A percentile compares a stretch with the other conserved stretches of the same genome.
phyloP scores from a whole-genome alignment of 441 rosid genomes.

The Theobroma grandiflorum region DNA sequence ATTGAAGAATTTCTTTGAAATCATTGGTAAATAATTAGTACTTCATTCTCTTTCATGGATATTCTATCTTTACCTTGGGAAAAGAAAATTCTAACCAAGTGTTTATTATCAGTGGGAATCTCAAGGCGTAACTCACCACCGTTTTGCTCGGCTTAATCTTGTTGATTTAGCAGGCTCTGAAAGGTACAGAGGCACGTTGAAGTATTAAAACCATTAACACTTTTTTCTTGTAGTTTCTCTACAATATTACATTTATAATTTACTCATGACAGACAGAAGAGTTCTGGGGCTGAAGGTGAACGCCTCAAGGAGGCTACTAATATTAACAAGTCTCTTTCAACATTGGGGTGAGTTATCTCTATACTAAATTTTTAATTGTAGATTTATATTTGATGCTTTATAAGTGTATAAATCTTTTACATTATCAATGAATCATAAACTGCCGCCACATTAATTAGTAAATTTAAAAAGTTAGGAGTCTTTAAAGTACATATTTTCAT shows the following conservation, averaged over 20 bases:
- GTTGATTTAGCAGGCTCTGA: conserved; percentile 99
- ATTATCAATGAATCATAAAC: too few species aligned
- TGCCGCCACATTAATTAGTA: too few species aligned
- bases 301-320: conserved; percentile 99
- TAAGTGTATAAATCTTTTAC: too few species aligned
- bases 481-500: not conserved
- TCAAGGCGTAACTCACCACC: conserved; percentile 96
- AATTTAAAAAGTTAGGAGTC: too few species aligned
- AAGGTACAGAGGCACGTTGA: conserved; percentile 55
- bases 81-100: conserved; percentile 24
- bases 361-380: not conserved
- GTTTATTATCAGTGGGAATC: conserved; percentile 82
- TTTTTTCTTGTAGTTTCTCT: conserved; percentile 3
- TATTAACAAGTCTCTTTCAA: conserved; percentile 97
- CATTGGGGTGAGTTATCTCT: conserved; percentile 73
- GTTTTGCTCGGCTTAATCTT: conserved; percentile 96
- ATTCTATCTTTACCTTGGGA: conserved; percentile 6
- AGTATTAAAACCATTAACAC: not conserved
- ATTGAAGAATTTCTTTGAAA: conserved; percentile 12
- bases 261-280: conserved; percentile 74
- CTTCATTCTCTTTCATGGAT: not conserved
- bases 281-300: conserved; percentile 99
- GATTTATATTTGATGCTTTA: too few species aligned
- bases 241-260: conserved; percentile 21
- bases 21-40: not conserved